These are phyloP conservation scores for Boletus insuetus DNA, from an alignment of 768 basidiomycete species.

Conservation along the genomic window DNA sequence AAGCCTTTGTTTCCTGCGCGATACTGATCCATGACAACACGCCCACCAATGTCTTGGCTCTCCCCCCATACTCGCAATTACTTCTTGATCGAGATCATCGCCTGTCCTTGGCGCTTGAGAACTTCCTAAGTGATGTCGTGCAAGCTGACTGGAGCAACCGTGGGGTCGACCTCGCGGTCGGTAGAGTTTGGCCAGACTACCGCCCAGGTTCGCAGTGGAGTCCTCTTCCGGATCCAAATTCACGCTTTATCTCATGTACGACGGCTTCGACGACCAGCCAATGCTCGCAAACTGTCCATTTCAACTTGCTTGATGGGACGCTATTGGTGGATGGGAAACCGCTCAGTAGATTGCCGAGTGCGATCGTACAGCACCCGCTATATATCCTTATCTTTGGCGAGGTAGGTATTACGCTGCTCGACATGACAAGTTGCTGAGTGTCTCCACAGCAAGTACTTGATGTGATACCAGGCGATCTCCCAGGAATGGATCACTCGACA, in stretches of 20 bases:
- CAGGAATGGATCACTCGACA: conserved; percentile 25
- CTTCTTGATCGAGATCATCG: conserved; percentile 31
- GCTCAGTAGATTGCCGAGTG: conserved; percentile 36
- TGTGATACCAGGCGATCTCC: conserved; percentile 17
- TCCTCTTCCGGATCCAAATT: background rate
- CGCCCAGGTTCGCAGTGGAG: conserved; percentile 25
- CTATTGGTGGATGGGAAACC: conserved; percentile 26
- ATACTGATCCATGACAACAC: conserved; percentile 33
- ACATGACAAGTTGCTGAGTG: background rate
- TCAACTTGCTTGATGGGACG: conserved; percentile 36
- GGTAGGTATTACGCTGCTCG: conserved; percentile 19
- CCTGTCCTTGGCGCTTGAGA: conserved; percentile 30
- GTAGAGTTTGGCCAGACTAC: conserved; percentile 32
- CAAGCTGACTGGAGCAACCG: background rate
- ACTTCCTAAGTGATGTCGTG: conserved; percentile 8
- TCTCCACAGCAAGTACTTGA: conserved; percentile 7
- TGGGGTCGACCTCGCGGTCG: conserved; percentile 18
- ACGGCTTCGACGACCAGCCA: conserved; percentile 9
- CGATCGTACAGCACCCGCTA: conserved; percentile 24
- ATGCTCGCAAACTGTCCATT: conserved; percentile 31
- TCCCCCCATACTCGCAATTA: conserved; percentile 6
- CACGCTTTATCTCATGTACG: conserved; percentile 17
- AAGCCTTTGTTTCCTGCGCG: conserved; percentile 32
- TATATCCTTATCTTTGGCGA: conserved; percentile 33
- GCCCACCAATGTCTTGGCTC: conserved; percentile 2